These are phyloP conservation scores for Eragrostis curvula DNA, from an alignment of 176 grass and related monocot species.

Conservation along the genomic window DNA sequence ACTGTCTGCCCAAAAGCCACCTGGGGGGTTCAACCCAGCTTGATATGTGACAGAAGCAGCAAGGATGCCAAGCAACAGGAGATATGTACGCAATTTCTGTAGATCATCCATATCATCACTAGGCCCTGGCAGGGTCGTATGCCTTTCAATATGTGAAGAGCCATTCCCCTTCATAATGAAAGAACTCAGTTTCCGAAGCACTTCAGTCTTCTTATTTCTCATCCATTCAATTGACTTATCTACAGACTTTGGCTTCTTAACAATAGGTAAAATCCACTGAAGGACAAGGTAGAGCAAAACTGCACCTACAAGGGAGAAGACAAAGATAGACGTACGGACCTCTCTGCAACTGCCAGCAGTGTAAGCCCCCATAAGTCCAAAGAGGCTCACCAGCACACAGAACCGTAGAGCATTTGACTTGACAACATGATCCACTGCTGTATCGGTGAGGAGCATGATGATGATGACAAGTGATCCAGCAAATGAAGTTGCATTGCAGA, in stretches of 20 bases:
- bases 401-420: slow-evolving; percentile 50
- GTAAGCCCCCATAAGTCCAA: slow-evolving; percentile 56
- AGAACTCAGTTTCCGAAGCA: not conserved
- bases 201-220: not conserved
- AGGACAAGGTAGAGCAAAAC: slow-evolving; percentile 33
- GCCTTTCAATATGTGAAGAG: not conserved
- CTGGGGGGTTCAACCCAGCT: slow-evolving; percentile 48
- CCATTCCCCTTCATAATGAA: not conserved
- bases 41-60: slow-evolving; percentile 50
- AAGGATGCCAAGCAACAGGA: slow-evolving; percentile 50
- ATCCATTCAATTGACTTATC: not conserved
- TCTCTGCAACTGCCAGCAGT: slow-evolving; percentile 52
- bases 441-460: slow-evolving; percentile 45
- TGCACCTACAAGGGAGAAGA: slow-evolving; percentile 43
- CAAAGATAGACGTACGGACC: slow-evolving; percentile 45
- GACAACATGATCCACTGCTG: slow-evolving; percentile 43
- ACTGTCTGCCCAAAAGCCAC: slow-evolving; percentile 44
- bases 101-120: slow-evolving; percentile 11
- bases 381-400: slow-evolving; percentile 46
- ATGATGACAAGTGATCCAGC: slow-evolving; percentile 47
- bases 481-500: slow-evolving; percentile 57
- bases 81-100: slow-evolving; percentile 41
- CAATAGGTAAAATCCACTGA: slow-evolving; percentile 32
- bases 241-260: not conserved
- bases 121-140: not conserved